A percentile compares a stretch with the other conserved stretches of the same genome.
Conservation (phyloP, 495 filamentous ascomycete genomes). For the Schizothecium vesticola region DNA sequence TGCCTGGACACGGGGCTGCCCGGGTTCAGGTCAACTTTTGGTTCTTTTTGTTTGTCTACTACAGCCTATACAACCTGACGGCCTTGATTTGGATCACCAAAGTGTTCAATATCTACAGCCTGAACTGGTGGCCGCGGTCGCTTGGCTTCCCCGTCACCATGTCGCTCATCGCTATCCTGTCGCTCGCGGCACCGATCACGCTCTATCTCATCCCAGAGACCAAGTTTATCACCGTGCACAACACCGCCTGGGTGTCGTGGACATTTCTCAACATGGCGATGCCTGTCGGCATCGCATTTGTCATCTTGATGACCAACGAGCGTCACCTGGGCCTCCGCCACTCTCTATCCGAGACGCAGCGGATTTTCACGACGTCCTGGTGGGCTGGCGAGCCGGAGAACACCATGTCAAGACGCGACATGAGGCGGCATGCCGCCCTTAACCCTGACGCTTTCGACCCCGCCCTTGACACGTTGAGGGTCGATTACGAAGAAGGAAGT, state of each 20-base stretch:
- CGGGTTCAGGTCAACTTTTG: slow-evolving; percentile 60
- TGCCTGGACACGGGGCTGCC: slow-evolving; percentile 55
- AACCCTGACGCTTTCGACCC: slow-evolving; percentile 25
- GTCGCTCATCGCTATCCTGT: slow-evolving; percentile 49
- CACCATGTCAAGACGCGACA: slow-evolving; percentile 33
- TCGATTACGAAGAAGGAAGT: slow-evolving; percentile 23
- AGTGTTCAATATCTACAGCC: slow-evolving; percentile 60
- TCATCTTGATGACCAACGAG: slow-evolving; percentile 54
- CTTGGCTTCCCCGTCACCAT: slow-evolving; percentile 55
- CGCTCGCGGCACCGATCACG: slow-evolving; percentile 50
- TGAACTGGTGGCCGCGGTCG: slow-evolving; percentile 59
- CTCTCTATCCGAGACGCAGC: slow-evolving; percentile 55
- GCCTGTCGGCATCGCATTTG: slow-evolving; percentile 55
- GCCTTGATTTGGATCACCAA: slow-evolving; percentile 64
- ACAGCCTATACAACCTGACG: slow-evolving; percentile 58
- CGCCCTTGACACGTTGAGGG: slow-evolving; percentile 20
- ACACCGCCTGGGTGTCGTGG: slow-evolving; percentile 59
- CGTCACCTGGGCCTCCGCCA: slow-evolving; percentile 50
- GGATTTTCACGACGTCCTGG: slow-evolving; percentile 57
- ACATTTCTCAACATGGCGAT: slow-evolving; percentile 61
- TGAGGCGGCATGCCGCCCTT: slow-evolving; percentile 26
- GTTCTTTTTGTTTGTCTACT: slow-evolving; percentile 63
- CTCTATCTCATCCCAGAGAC: slow-evolving; percentile 48
- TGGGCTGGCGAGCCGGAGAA: slow-evolving; percentile 49
- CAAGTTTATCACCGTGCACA: slow-evolving; percentile 47